Percentiles rank a stretch among this genome's conserved stretches.
These are phyloP conservation scores for Echium plantagineum DNA, from an alignment of 257 asterid species.

Conservation along the genomic window DNA sequence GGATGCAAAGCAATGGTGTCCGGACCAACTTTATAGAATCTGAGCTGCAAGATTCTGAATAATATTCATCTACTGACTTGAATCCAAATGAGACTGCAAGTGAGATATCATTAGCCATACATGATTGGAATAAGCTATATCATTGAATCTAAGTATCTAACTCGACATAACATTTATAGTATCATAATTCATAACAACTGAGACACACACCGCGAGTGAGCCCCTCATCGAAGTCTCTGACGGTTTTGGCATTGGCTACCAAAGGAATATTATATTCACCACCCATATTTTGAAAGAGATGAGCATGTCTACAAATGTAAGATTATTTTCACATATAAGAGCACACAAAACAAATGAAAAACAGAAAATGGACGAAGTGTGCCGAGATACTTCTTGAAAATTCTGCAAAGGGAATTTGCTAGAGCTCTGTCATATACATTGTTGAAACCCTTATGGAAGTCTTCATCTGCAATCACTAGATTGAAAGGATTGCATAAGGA, in stretches of 20 bases:
- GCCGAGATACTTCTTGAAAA: conserved; percentile 50
- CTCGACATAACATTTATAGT: background rate
- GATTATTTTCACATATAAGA: conserved; percentile 2
- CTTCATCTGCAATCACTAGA: conserved; percentile 88
- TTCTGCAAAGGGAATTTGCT: conserved; percentile 66
- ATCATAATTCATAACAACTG: background rate
- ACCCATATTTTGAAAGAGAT: conserved; percentile 73
- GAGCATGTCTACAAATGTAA: conserved; percentile 63
- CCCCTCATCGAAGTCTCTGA: conserved; percentile 88
- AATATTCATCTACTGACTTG: conserved; percentile 91
- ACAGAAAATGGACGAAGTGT: conserved; percentile 9
- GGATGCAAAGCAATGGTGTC: conserved; percentile 83
- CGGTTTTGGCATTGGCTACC: conserved; percentile 70
- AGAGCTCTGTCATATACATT: conserved; percentile 83
- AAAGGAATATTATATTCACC: conserved; percentile 75
- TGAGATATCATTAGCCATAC: conserved; percentile 5
- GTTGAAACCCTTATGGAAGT: conserved; percentile 90
- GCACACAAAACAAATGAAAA: conserved; percentile 7
- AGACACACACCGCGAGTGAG: conserved; percentile 79
- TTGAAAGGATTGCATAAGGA: conserved; percentile 95
- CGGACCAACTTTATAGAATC: conserved; percentile 60
- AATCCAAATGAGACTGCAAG: conserved; percentile 89
- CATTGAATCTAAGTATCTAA: no score
- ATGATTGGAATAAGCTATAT: conserved; percentile 5
- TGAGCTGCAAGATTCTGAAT: conserved; percentile 88